phyloP scores from a whole-genome alignment of 176 grass and related monocot species.

The Leersia perrieri region DNA sequence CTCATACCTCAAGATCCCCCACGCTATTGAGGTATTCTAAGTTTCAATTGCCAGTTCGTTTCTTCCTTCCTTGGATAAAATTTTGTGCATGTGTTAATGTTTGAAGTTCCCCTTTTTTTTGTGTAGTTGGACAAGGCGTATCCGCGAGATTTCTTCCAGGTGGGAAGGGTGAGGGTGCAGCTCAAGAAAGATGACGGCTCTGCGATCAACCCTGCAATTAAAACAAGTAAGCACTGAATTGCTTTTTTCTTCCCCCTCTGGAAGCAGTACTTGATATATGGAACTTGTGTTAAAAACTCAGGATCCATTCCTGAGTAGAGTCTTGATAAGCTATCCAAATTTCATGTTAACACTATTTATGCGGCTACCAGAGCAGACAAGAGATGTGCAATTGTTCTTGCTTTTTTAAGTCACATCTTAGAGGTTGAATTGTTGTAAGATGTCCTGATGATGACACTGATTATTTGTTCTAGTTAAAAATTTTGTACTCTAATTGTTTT shows the following conservation, averaged over 20 bases:
- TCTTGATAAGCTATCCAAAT: neutral
- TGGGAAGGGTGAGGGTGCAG: constrained; percentile 86
- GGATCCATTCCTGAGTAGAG: neutral
- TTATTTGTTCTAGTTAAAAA: neutral
- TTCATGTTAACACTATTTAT: neutral
- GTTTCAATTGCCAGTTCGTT: neutral
- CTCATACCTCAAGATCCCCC: constrained; percentile 77
- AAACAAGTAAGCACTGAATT: constrained; percentile 59
- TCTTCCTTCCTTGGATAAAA: neutral
- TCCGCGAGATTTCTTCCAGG: constrained; percentile 90
- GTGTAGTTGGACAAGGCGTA: constrained; percentile 93
- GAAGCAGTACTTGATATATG: neutral
- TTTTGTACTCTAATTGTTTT: neutral
- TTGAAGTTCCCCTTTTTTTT: neutral
- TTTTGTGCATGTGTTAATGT: neutral
- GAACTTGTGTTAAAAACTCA: neutral
- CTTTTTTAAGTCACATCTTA: neutral
- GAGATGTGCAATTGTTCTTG: neutral
- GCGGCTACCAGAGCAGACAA: neutral
- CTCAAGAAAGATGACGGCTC: constrained; percentile 82
- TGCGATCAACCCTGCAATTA: constrained; percentile 66
- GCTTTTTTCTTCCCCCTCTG: neutral
- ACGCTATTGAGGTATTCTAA: constrained; percentile 72
- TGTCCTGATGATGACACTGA: no score
- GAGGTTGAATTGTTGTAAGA: neutral